Conservation (phyloP, 352 stramenopile species). For the Globisporangium takayamanum region DNA sequence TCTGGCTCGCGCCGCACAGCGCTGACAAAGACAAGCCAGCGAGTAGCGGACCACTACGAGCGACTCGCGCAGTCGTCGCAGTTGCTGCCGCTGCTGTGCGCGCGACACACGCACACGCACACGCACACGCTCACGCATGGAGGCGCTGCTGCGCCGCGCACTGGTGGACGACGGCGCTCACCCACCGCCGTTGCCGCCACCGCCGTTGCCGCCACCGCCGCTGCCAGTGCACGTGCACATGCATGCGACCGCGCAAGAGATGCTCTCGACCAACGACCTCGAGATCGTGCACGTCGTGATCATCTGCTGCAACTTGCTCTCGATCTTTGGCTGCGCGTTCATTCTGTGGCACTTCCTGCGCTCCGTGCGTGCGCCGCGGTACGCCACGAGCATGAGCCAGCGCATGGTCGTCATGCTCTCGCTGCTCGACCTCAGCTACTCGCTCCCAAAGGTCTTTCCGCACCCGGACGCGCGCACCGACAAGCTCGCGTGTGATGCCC, state of each 20-base stretch:
- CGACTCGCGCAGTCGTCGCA: not conserved
- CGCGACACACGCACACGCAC: not conserved
- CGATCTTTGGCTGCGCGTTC: conserved; percentile 37
- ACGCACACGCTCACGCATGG: not conserved
- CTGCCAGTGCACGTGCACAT: not conserved
- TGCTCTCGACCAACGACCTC: conserved; percentile 24
- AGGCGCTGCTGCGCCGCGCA: conserved; percentile 10
- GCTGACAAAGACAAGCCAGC: conserved; percentile 2
- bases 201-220: not conserved
- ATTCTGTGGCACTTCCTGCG: conserved; percentile 42
- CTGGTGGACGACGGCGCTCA: not conserved
- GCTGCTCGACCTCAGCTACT: conserved; percentile 44
- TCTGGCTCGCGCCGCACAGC: not conserved
- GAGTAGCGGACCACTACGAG: not conserved
- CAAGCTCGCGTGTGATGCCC: conserved; percentile 32
- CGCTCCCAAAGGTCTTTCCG: conserved; percentile 47
- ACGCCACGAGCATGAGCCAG: conserved; percentile 42
- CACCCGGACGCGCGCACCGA: conserved; percentile 15
- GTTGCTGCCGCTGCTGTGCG: not conserved
- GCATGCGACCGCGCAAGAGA: not conserved
- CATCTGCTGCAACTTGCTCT: conserved; percentile 31
- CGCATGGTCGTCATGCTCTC: conserved; percentile 71
- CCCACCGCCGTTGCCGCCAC: not conserved
- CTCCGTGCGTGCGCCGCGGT: conserved; percentile 11
- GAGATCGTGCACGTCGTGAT: conserved; percentile 29